phyloP scores from a whole-genome alignment of 257 asterid species.

The Haberlea rhodopensis region DNA sequence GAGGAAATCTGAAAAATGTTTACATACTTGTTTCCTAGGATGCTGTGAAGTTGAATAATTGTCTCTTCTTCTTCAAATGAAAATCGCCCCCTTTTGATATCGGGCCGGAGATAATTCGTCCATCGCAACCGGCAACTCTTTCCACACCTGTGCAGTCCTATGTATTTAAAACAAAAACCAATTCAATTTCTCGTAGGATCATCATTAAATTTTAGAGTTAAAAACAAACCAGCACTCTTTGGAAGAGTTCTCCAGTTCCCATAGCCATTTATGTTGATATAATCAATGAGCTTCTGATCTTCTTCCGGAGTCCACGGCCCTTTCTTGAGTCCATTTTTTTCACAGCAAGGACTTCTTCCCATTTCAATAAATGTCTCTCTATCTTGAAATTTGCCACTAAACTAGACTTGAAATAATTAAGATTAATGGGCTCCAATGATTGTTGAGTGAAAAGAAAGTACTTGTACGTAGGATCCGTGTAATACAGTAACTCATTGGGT shows the following conservation, averaged over 20 bases:
- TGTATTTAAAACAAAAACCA: not conserved
- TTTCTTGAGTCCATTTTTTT: slow-evolving; percentile 69
- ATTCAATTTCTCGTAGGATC: not conserved
- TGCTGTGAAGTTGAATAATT: slow-evolving; percentile 72
- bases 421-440: not conserved
- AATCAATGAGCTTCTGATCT: slow-evolving; percentile 67
- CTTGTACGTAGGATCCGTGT: not conserved
- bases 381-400: too few species aligned
- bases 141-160: slow-evolving; percentile 82
- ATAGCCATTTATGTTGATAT: slow-evolving; percentile 58
- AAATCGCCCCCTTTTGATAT: slow-evolving; percentile 71
- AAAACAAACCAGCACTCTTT: slow-evolving; percentile 67
- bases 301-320: slow-evolving; percentile 96
- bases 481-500: slow-evolving; percentile 8
- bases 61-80: slow-evolving; percentile 80
- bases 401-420: not conserved
- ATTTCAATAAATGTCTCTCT: slow-evolving; percentile 23
- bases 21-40: slow-evolving; percentile 81
- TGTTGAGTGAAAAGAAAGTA: not conserved
- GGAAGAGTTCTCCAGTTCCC: slow-evolving; percentile 92
- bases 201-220: too few species aligned
- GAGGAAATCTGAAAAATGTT: not conserved
- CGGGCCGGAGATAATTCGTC: slow-evolving; percentile 90
- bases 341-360: slow-evolving; percentile 87
- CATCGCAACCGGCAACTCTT: slow-evolving; percentile 82